These are phyloP conservation scores for Hypoxylon sp. DNA, from an alignment of 2,329 filamentous ascomycete genomes.

Conservation along the genomic window DNA sequence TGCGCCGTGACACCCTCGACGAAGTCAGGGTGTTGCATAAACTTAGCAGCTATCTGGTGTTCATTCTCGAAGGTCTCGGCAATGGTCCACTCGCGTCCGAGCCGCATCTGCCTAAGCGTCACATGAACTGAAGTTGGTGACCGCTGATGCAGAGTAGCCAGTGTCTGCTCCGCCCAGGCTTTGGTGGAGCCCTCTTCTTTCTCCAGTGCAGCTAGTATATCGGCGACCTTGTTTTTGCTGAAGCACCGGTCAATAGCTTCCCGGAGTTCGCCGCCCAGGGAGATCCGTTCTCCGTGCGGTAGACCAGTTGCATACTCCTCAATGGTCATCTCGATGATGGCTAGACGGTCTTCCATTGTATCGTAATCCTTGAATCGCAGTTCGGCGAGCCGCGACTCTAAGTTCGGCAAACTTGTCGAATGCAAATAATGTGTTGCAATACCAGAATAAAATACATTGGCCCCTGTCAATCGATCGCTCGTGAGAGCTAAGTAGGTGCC, in stretches of 20 bases:
- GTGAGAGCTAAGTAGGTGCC: constrained; percentile 96
- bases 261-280: constrained; percentile 78
- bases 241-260: constrained; percentile 89
- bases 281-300: constrained; percentile 79
- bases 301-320: constrained; percentile 92
- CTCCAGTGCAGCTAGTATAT: constrained; percentile 79
- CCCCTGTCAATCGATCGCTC: constrained; percentile 84
- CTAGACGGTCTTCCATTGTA: constrained; percentile 71
- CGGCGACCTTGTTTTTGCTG: constrained; percentile 73
- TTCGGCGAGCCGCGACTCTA: constrained; percentile 90
- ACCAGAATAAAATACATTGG: constrained; percentile 90
- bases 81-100: constrained; percentile 84
- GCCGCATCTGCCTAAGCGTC: constrained; percentile 83
- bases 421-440: constrained; percentile 97
- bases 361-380: constrained; percentile 88
- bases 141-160: constrained; percentile 80
- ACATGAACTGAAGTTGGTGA: constrained; percentile 92
- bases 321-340: constrained; percentile 86
- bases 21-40: constrained; percentile 95
- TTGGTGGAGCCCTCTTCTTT: constrained; percentile 68
- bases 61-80: constrained; percentile 87
- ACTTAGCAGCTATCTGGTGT: constrained; percentile 84
- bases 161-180: constrained; percentile 84
- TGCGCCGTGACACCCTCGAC: constrained; percentile 89
- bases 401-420: constrained; percentile 84